These are phyloP conservation scores for Pythium phragmiticola DNA, from an alignment of 352 stramenopile species.

Conservation along the genomic window DNA sequence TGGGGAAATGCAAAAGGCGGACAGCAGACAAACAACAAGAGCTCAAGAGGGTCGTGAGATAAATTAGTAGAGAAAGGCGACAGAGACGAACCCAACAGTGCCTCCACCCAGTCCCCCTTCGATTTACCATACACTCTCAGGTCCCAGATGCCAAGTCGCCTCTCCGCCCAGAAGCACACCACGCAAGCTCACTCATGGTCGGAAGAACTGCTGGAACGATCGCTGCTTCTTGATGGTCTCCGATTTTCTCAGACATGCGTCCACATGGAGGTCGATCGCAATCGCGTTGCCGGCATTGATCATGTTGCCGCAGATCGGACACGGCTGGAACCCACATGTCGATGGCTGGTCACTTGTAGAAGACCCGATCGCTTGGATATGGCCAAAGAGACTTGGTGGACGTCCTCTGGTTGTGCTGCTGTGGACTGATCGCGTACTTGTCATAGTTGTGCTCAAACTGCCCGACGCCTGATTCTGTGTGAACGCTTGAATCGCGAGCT, in stretches of 20 bases:
- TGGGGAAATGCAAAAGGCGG: too few species aligned
- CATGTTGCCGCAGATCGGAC: constrained; percentile 30
- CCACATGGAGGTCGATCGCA: constrained; percentile 32
- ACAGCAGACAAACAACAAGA: too few species aligned
- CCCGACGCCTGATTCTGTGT: not conserved
- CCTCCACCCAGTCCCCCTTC: too few species aligned
- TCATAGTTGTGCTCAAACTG: not conserved
- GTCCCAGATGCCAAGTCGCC: too few species aligned
- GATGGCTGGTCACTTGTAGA: not conserved
- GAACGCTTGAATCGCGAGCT: not conserved
- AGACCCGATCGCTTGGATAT: not conserved
- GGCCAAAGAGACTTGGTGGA: not conserved
- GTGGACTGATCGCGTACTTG: not conserved
- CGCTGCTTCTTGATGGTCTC: not conserved
- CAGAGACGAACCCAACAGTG: too few species aligned
- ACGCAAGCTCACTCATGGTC: not conserved
- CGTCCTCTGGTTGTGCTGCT: not conserved
- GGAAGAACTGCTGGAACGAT: constrained; percentile 16
- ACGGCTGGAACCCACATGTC: constrained; percentile 22
- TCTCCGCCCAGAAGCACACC: too few species aligned
- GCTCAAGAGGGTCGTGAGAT: too few species aligned
- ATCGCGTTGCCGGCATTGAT: constrained; percentile 35
- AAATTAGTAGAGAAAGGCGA: too few species aligned
- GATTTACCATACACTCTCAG: too few species aligned
- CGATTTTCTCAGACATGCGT: constrained; percentile 23